phyloP scores from a whole-genome alignment of 164 flowering plant genomes.

The Kalanchoe fedtschenkoi region DNA sequence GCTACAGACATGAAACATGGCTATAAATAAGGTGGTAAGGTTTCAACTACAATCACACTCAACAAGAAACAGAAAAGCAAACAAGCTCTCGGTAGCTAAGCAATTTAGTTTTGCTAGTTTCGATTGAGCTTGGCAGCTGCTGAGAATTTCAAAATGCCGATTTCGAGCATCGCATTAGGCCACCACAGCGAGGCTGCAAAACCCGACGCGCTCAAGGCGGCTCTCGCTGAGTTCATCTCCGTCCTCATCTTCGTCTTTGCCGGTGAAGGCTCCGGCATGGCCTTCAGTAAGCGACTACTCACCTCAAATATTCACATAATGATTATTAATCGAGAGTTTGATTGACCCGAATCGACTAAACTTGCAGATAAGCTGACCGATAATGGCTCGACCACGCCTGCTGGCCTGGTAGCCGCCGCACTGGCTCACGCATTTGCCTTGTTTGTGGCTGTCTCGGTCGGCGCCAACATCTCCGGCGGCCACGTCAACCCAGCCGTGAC shows the following conservation, averaged over 20 bases:
- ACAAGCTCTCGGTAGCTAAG: not conserved
- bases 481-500: constrained; percentile 13
- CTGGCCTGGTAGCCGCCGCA: constrained; percentile 7
- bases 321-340: not conserved
- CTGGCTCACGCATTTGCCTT: constrained; percentile 12
- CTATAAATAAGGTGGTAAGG: not conserved
- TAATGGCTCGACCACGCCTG: constrained; percentile 10
- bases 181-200: constrained; percentile 3
- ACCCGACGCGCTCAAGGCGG: constrained; percentile 3
- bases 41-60: not conserved
- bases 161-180: constrained; percentile 1
- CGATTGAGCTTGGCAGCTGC: too few species aligned
- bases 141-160: not conserved
- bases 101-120: not conserved
- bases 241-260: constrained; percentile 4
- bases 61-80: not conserved
- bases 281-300: not conserved
- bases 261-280: constrained; percentile 9
- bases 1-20: not conserved
- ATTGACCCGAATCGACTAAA: not conserved
- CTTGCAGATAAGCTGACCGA: constrained; percentile 6
- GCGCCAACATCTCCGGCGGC: constrained; percentile 11
- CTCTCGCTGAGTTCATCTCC: constrained; percentile 9
- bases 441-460: constrained; percentile 10
- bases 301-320: not conserved